These are phyloP conservation scores for Lepidopterella palustris DNA, from an alignment of 495 filamentous ascomycete species.

Conservation along the genomic window DNA sequence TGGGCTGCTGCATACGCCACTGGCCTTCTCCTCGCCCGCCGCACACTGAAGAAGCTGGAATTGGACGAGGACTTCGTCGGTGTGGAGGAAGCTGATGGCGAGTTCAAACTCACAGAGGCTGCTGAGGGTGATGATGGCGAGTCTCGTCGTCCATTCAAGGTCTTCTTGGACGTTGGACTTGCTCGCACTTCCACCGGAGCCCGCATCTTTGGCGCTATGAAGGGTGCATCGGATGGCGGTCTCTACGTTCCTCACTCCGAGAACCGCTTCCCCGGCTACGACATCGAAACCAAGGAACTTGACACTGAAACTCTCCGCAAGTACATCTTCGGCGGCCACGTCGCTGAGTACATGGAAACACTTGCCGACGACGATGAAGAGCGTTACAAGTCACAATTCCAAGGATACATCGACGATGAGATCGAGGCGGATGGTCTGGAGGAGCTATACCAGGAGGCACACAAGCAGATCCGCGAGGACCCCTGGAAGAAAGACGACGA, in stretches of 20 bases:
- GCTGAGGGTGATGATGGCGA: conserved; percentile 78
- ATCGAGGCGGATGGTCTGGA: conserved; percentile 94
- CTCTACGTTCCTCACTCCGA: conserved; percentile 96
- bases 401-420: conserved; percentile 92
- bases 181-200: conserved; percentile 94
- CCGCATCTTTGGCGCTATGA: conserved; percentile 98
- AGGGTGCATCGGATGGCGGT: conserved; percentile 97
- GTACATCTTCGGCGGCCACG: conserved; percentile 98
- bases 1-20: conserved; percentile 97
- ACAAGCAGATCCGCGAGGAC: conserved; percentile 95
- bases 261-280: conserved; percentile 98
- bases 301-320: conserved; percentile 94
- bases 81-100: conserved; percentile 91
- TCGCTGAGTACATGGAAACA: conserved; percentile 99
- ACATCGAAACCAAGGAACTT: conserved; percentile 93
- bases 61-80: conserved; percentile 85
- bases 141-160: conserved; percentile 94
- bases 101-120: conserved; percentile 89
- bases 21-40: conserved; percentile 93
- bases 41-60: conserved; percentile 90
- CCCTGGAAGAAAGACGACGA: conserved; percentile 90
- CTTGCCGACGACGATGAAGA: conserved; percentile 99
- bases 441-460: conserved; percentile 91
- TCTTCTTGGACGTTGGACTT: conserved; percentile 95
- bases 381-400: conserved; percentile 97